Conservation (phyloP, 75 land plant genomes). For the Cunninghamia lanceolata region DNA sequence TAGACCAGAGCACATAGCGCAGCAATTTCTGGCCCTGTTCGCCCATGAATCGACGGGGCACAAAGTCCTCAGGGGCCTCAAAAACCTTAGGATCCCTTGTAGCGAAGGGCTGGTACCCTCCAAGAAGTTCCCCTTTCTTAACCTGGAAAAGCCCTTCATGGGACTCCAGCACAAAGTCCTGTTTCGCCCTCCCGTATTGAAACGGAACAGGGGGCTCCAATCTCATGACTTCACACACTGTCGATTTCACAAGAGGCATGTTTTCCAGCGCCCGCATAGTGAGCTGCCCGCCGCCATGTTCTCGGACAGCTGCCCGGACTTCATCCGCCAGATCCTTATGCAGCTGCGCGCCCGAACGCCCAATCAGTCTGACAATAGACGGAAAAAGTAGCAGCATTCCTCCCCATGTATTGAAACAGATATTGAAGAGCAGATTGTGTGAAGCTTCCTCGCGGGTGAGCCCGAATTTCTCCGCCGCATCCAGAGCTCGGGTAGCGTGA, state of each 20-base stretch:
- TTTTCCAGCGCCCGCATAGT: conserved; percentile 40
- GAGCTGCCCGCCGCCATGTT: conserved; percentile 8
- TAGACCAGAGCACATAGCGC: conserved; percentile 76
- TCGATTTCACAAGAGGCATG: conserved; percentile 61
- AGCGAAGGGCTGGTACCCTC: conserved; percentile 71
- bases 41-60: conserved; percentile 55
- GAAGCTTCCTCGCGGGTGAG: conserved; percentile 38
- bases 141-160: conserved; percentile 56
- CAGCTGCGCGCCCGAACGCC: conserved; percentile 28
- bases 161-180: conserved; percentile 57
- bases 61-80: conserved; percentile 49
- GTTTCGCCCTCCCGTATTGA: conserved; percentile 67
- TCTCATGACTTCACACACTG: conserved; percentile 70
- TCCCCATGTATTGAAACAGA: conserved; percentile 88
- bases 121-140: conserved; percentile 79
- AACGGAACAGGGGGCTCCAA: conserved; percentile 77
- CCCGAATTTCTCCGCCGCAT: conserved; percentile 29
- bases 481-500: conserved; percentile 19
- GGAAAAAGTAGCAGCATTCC: conserved; percentile 71
- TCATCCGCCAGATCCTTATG: conserved; percentile 46
- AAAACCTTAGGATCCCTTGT: conserved; percentile 70
- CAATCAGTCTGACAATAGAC: conserved; percentile 22
- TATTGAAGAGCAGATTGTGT: conserved; percentile 64
- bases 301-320: conserved; percentile 31
- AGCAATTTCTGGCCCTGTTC: conserved; percentile 56